Conservation (phyloP, 495 filamentous ascomycete species). For the Hyaloscypha hepaticicola region DNA sequence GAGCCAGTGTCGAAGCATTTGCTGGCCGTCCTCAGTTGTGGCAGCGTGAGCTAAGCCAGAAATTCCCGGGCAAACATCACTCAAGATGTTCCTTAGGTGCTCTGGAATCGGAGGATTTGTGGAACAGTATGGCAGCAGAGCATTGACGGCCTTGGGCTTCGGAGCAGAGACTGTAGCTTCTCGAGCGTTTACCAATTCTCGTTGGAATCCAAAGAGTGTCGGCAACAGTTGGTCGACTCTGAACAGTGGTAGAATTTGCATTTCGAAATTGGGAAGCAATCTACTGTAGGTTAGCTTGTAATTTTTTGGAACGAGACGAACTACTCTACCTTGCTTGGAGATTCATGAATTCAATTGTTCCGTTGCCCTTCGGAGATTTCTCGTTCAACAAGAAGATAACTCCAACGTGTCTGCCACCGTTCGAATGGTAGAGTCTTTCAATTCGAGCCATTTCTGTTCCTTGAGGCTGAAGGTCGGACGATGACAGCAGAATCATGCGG, state of each 20-base stretch:
- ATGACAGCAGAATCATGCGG: slow-evolving; percentile 53
- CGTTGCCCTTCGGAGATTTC: slow-evolving; percentile 15
- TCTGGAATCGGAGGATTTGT: slow-evolving; percentile 37
- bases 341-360: slow-evolving; percentile 39
- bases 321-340: slow-evolving; percentile 41
- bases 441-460: slow-evolving; percentile 42
- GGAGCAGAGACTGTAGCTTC: background rate
- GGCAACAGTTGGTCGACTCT: slow-evolving; percentile 31
- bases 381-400: slow-evolving; percentile 55
- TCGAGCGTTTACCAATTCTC: slow-evolving; percentile 18
- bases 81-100: slow-evolving; percentile 48
- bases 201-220: slow-evolving; percentile 27
- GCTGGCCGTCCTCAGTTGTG: slow-evolving; percentile 37
- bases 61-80: slow-evolving; percentile 48
- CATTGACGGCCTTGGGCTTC: slow-evolving; percentile 26
- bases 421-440: slow-evolving; percentile 46
- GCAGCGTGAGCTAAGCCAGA: slow-evolving; percentile 43
- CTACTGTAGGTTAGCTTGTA: slow-evolving; percentile 9
- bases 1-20: slow-evolving; percentile 40
- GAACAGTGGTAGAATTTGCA: slow-evolving; percentile 40
- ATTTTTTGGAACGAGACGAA: background rate
- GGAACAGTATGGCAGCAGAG: slow-evolving; percentile 49
- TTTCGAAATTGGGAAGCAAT: slow-evolving; percentile 22
- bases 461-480: slow-evolving; percentile 40
- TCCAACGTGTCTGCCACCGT: slow-evolving; percentile 42